phyloP scores from a whole-genome alignment of 768 basidiomycete species.

The Xerocomellus intermedius region DNA sequence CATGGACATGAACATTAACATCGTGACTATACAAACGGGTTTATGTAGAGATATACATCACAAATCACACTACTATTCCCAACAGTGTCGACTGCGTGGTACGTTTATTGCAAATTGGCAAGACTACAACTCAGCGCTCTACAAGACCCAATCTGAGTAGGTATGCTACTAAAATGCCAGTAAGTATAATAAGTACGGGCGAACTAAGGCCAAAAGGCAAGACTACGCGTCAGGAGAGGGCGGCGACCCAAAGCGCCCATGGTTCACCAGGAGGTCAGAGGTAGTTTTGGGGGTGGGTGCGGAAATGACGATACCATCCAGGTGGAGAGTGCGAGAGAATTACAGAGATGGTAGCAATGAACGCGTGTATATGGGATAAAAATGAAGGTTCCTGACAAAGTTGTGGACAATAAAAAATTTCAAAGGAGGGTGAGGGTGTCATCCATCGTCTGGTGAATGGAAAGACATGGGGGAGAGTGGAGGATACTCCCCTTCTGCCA shows the following conservation, averaged over 20 bases:
- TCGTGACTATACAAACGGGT: not conserved
- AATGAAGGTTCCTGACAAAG: constrained; percentile 24
- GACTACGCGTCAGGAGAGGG: constrained; percentile 15
- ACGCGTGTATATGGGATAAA: constrained; percentile 25
- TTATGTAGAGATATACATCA: constrained; percentile 14
- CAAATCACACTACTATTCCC: constrained; percentile 7
- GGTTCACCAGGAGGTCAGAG: constrained; percentile 20
- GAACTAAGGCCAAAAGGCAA: constrained; percentile 18
- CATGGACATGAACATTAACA: constrained; percentile 51
- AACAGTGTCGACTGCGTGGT: constrained; percentile 15
- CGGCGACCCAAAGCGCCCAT: constrained; percentile 1
- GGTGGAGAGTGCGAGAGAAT: constrained; percentile 25
- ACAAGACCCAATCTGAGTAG: constrained; percentile 29
- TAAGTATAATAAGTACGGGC: constrained; percentile 31
- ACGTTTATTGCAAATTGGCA: constrained; percentile 29
- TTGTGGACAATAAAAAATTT: constrained; percentile 21
- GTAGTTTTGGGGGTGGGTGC: constrained; percentile 10
- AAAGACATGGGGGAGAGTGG: constrained; percentile 79
- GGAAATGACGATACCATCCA: constrained; percentile 22
- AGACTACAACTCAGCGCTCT: constrained; percentile 34
- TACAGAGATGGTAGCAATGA: constrained; percentile 32
- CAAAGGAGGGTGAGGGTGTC: constrained; percentile 22
- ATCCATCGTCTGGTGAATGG: constrained; percentile 48
- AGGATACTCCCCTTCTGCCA: constrained; percentile 73
- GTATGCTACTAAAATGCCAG: constrained; percentile 33